Conservation (phyloP, 768 basidiomycete genomes). For the Tephrocybe sp. region DNA sequence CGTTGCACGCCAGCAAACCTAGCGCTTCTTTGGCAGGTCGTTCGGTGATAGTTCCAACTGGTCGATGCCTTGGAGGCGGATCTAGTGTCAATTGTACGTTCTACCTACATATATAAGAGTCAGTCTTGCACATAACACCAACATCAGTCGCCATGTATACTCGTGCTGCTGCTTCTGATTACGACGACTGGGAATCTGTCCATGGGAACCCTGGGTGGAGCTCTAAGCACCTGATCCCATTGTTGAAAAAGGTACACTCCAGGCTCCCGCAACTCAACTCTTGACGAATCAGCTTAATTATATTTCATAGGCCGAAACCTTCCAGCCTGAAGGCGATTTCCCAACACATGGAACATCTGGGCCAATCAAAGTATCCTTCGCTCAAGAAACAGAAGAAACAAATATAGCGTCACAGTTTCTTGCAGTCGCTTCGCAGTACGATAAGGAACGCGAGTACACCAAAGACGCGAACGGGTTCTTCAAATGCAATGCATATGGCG, state of each 20-base stretch:
- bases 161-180: constrained; percentile 61
- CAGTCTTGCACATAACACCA: background rate
- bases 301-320: constrained; percentile 38
- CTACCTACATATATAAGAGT: background rate
- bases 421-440: constrained; percentile 42
- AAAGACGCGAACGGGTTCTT: constrained; percentile 51
- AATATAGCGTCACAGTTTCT: constrained; percentile 49
- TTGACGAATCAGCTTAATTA: background rate
- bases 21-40: constrained; percentile 46
- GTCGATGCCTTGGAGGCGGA: constrained; percentile 60
- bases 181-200: constrained; percentile 58
- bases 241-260: constrained; percentile 52
- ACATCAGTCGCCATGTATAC: constrained; percentile 53
- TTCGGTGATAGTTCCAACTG: constrained; percentile 39
- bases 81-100: constrained; percentile 59
- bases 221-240: constrained; percentile 53
- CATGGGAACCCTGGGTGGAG: constrained; percentile 63
- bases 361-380: constrained; percentile 50
- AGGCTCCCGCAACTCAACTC: background rate
- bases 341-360: constrained; percentile 48
- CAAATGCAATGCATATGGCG: constrained; percentile 47
- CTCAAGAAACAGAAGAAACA: constrained; percentile 33
- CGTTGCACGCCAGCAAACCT: constrained; percentile 42
- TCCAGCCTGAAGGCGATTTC: constrained; percentile 24
- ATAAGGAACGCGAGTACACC: constrained; percentile 42